A percentile compares a stretch with the other conserved stretches of the same genome.
Conservation (phyloP, 768 basidiomycete species). For the Kwoniella dendrophila region DNA sequence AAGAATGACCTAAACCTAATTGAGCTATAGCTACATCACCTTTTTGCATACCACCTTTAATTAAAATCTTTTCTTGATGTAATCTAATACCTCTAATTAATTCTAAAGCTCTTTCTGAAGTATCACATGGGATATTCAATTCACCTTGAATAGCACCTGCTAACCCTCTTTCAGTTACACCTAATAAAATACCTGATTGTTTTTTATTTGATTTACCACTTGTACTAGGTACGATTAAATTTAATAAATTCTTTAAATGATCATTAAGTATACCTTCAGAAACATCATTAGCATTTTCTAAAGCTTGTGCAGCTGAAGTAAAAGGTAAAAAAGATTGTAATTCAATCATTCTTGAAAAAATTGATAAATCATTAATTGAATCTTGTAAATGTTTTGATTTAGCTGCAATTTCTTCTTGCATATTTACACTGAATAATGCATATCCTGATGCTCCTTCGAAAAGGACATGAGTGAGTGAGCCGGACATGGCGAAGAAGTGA, state of each 20-base stretch:
- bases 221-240: constrained; percentile 41
- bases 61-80: constrained; percentile 82
- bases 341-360: constrained; percentile 89
- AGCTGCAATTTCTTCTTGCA: constrained; percentile 82
- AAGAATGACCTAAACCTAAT: constrained; percentile 94
- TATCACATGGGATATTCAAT: constrained; percentile 74
- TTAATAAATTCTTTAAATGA: constrained; percentile 39
- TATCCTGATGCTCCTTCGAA: constrained; percentile 95
- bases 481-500: constrained; percentile 45
- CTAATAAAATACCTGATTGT: constrained; percentile 63
- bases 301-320: constrained; percentile 86
- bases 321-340: constrained; percentile 90
- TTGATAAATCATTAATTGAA: constrained; percentile 80
- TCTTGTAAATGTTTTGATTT: constrained; percentile 77
- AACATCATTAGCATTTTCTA: constrained; percentile 94
- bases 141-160: constrained; percentile 76
- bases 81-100: constrained; percentile 89
- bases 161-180: constrained; percentile 74
- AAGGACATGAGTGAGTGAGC: constrained; percentile 73
- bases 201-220: constrained; percentile 45
- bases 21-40: constrained; percentile 91
- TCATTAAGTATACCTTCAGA: constrained; percentile 73
- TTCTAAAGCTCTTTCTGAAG: constrained; percentile 76
- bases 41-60: constrained; percentile 64
- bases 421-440: constrained; percentile 84